Conservation (phyloP, 2,329 filamentous ascomycete genomes). For the Fusarium sp. region DNA sequence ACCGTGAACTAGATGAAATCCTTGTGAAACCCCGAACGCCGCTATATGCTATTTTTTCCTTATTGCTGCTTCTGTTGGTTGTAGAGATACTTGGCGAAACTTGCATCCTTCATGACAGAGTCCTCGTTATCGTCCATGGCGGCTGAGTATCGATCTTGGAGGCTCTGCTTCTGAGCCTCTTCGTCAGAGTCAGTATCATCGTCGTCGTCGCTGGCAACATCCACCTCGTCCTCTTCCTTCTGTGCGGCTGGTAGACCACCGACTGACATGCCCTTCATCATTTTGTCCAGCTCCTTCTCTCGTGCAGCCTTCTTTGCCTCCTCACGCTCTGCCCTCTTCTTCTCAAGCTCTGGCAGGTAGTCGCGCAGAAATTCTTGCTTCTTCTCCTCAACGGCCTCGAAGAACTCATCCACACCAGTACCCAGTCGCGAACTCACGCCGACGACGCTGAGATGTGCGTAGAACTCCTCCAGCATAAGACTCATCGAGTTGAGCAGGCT, state of each 20-base stretch:
- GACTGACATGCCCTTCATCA: slow-evolving; percentile 91
- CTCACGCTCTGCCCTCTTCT: slow-evolving; percentile 78
- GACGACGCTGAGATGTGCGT: slow-evolving; percentile 91
- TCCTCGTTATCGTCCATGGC: slow-evolving; percentile 71
- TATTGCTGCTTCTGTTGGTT: slow-evolving; percentile 50
- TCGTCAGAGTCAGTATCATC: slow-evolving; percentile 67
- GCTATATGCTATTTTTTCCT: slow-evolving; percentile 19
- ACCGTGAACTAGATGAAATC: slow-evolving; percentile 19
- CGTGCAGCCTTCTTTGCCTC: slow-evolving; percentile 75
- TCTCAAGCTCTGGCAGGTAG: slow-evolving; percentile 91
- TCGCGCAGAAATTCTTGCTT: slow-evolving; percentile 87
- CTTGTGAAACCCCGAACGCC: slow-evolving; percentile 38
- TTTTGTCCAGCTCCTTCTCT: slow-evolving; percentile 85
- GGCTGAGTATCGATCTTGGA: slow-evolving; percentile 80
- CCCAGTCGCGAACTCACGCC: slow-evolving; percentile 94
- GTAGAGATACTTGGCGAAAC: slow-evolving; percentile 69
- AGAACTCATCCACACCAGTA: slow-evolving; percentile 92
- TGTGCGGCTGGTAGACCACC: slow-evolving; percentile 49
- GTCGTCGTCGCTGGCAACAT: slow-evolving; percentile 66
- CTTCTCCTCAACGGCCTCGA: slow-evolving; percentile 87
- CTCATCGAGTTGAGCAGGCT: slow-evolving; percentile 98
- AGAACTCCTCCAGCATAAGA: slow-evolving; percentile 96
- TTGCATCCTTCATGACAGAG: slow-evolving; percentile 63
- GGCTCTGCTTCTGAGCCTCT: slow-evolving; percentile 70
- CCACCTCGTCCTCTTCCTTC: slow-evolving; percentile 58